Evolutionary conservation across 2,329 filamentous ascomycete species (phyloP).

Genomic region (Nakataea oryzae): DNA sequence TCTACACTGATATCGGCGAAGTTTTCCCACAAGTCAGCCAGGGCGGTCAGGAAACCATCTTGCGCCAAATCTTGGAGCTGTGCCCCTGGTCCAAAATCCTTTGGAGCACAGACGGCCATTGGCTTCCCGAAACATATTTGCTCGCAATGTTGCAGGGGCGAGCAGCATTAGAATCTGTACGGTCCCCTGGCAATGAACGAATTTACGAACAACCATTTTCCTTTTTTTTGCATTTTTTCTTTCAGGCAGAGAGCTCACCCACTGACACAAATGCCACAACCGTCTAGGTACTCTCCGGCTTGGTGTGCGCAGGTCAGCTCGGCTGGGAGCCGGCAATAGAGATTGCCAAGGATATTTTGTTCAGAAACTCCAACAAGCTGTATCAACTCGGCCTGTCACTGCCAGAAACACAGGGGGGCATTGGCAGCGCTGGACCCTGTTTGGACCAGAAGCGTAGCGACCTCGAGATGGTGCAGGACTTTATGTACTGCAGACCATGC

Average conservation of each 20-base stretch:
- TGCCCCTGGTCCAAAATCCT: conserved; percentile 65
- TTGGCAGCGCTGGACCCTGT: neutral
- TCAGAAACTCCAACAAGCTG: conserved; percentile 66
- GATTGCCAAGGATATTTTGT: conserved; percentile 58
- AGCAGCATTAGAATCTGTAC: conserved; percentile 56
- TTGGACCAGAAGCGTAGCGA: conserved; percentile 16
- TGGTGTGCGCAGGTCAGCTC: conserved; percentile 53
- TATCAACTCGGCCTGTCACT: conserved; percentile 51
- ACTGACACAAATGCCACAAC: conserved; percentile 3
- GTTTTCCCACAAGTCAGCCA: conserved; percentile 71
- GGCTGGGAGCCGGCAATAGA: conserved; percentile 50
- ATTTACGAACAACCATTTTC: too few relatives aligned
- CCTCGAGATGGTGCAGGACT: conserved; percentile 21
- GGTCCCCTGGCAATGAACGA: conserved; percentile 8
- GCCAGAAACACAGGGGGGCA: conserved; percentile 7
- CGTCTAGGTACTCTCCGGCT: conserved; percentile 51
- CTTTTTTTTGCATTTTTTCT: too few relatives aligned
- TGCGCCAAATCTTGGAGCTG: conserved; percentile 65
- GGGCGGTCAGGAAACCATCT: conserved; percentile 60
- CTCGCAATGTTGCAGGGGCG: conserved; percentile 64
- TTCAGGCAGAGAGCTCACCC: neutral
- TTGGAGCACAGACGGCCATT: conserved; percentile 74
- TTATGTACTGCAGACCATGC: conserved; percentile 36
- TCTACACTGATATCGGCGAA: conserved; percentile 74
- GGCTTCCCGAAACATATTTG: conserved; percentile 68